These are phyloP conservation scores for Eucalyptus caleyi DNA, from an alignment of 345 rosid species.

Conservation along the genomic window DNA sequence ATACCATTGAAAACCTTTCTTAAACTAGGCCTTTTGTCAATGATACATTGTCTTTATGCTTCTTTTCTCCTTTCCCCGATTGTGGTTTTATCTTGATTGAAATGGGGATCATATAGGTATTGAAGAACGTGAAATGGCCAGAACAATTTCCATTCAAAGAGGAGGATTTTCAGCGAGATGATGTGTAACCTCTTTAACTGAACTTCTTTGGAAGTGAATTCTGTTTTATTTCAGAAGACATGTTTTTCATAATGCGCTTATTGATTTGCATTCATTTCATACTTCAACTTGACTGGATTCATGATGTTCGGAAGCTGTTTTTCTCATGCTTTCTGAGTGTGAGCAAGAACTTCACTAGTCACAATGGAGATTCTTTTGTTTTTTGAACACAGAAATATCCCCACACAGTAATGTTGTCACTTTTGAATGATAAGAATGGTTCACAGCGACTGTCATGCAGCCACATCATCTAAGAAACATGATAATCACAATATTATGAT, in stretches of 20 bases:
- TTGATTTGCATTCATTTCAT: background rate
- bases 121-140: conserved; percentile 78
- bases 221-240: background rate
- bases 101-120: conserved; percentile 20
- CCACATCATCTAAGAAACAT: background rate
- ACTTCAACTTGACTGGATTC: background rate
- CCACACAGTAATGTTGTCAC: background rate
- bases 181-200: conserved; percentile 35
- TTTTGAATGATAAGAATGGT: background rate
- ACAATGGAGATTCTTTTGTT: background rate
- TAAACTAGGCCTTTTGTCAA: background rate
- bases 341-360: background rate
- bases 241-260: background rate
- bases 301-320: background rate
- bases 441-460: background rate
- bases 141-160: conserved; percentile 80
- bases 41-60: background rate
- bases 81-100: background rate
- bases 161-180: conserved; percentile 82
- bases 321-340: background rate
- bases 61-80: background rate
- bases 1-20: background rate
- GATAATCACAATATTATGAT: background rate
- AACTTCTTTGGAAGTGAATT: background rate
- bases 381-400: background rate